Percentiles rank a stretch among this genome's conserved stretches.
phyloP scores from a whole-genome alignment of 495 filamentous ascomycete genomes.

The Penicillium lividum region DNA sequence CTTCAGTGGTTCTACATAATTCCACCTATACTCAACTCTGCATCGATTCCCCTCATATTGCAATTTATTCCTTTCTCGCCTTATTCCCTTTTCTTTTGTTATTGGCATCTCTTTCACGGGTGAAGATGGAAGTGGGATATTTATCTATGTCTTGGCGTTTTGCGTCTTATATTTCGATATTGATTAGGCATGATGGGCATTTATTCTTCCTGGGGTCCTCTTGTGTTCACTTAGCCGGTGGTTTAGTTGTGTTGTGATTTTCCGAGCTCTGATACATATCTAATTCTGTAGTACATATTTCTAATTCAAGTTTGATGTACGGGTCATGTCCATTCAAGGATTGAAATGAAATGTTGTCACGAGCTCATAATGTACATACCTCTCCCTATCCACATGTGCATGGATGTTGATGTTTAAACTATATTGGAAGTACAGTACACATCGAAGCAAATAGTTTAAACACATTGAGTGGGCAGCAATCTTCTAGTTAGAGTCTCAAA shows the following conservation, averaged over 20 bases:
- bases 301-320: slow-evolving; percentile 16
- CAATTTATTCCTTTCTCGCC: neutral
- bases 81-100: slow-evolving; percentile 6
- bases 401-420: too few relatives aligned
- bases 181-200: slow-evolving; percentile 11
- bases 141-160: slow-evolving; percentile 2
- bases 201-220: neutral
- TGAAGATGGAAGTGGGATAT: neutral
- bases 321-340: neutral
- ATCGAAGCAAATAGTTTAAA: neutral
- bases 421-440: too few relatives aligned
- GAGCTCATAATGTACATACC: too few relatives aligned
- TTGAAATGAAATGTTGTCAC: neutral
- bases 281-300: slow-evolving; percentile 28
- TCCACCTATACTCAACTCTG: neutral
- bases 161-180: neutral
- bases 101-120: slow-evolving; percentile 1
- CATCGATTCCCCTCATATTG: slow-evolving; percentile 5
- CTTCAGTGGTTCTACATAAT: neutral
- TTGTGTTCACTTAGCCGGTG: slow-evolving; percentile 8
- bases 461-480: neutral
- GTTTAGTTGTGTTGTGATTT: slow-evolving; percentile 12
- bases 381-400: too few relatives aligned
- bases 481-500: neutral
- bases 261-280: slow-evolving; percentile 17